Conservation (phyloP, 768 basidiomycete genomes). For the Brasilioporus rufonigricans region DNA sequence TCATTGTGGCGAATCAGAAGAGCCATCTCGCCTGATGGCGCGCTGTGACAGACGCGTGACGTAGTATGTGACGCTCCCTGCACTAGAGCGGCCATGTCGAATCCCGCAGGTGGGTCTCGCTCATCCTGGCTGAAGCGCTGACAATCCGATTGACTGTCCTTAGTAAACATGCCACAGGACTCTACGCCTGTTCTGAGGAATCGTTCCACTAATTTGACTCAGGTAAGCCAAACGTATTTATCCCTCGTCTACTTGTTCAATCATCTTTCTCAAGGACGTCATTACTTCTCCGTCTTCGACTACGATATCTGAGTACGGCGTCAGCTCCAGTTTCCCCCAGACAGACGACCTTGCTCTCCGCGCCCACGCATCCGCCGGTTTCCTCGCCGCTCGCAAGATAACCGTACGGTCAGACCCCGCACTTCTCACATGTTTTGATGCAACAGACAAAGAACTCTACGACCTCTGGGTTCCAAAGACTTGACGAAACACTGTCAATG, state of each 20-base stretch:
- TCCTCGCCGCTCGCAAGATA: conserved; percentile 36
- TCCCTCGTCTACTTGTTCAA: not conserved
- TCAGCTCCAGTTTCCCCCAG: conserved; percentile 20
- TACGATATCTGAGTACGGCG: conserved; percentile 30
- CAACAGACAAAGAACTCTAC: conserved; percentile 72
- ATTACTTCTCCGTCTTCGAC: conserved; percentile 29
- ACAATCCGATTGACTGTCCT: not conserved
- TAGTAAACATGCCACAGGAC: conserved; percentile 3
- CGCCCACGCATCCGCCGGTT: conserved; percentile 17
- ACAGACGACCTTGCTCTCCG: conserved; percentile 19
- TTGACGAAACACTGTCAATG: conserved; percentile 5
- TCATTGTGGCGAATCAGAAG: conserved; percentile 52
- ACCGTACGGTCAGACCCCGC: conserved; percentile 63
- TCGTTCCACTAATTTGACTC: conserved; percentile 10
- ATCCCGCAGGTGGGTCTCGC: conserved; percentile 6
- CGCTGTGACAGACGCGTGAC: conserved; percentile 30
- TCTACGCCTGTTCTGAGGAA: conserved; percentile 16
- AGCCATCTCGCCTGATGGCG: conserved; percentile 12
- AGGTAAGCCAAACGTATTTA: conserved; percentile 10
- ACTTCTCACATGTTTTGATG: conserved; percentile 72
- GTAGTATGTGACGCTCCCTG: conserved; percentile 19
- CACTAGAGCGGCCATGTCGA: conserved; percentile 12
- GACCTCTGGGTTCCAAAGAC: conserved; percentile 64
- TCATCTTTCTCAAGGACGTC: conserved; percentile 11
- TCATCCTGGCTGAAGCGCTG: not conserved